Evolutionary conservation across 2,329 filamentous ascomycete species (phyloP).

Genomic region (Diaporthe citri): DNA sequence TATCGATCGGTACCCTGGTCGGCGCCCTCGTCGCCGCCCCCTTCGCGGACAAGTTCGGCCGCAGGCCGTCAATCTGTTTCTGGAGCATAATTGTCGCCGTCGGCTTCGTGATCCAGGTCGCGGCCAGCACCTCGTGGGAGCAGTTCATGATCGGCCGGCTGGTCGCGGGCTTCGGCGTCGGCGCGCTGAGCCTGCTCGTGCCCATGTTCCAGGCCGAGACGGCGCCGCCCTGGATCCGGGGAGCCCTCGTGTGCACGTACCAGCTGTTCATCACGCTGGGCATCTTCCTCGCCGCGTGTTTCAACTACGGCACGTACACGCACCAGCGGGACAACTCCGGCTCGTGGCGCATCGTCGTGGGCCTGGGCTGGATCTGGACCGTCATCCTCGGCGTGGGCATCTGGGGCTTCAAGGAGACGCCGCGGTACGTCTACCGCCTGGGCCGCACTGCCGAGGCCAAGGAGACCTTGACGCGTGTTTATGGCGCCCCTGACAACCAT

Average conservation of each 20-base stretch:
- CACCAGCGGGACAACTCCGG: constrained; percentile 60
- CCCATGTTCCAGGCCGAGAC: constrained; percentile 84
- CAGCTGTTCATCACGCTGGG: constrained; percentile 81
- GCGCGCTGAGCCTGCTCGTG: constrained; percentile 72
- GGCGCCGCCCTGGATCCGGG: constrained; percentile 75
- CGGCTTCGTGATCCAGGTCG: constrained; percentile 77
- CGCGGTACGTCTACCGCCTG: constrained; percentile 63
- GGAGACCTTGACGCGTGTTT: constrained; percentile 61
- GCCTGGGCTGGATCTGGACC: constrained; percentile 65
- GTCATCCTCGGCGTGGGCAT: constrained; percentile 63
- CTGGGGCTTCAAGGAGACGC: constrained; percentile 64
- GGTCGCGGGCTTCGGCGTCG: constrained; percentile 76
- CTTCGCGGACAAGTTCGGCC: constrained; percentile 74
- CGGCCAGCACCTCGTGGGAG: constrained; percentile 67
- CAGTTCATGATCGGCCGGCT: constrained; percentile 76
- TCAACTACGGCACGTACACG: constrained; percentile 72
- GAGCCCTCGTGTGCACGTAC: constrained; percentile 74
- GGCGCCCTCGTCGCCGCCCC: constrained; percentile 72
- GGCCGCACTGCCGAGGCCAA: constrained; percentile 61
- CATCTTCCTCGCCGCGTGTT: constrained; percentile 70
- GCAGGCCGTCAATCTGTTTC: constrained; percentile 71
- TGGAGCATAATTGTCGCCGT: constrained; percentile 72
- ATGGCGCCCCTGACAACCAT: constrained; percentile 58
- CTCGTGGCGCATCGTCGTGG: constrained; percentile 72
- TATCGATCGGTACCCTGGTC: constrained; percentile 71